Evolutionary conservation across 1,284 basidiomycete genomes (phyloP).

Genomic region (Microbotryum saponariae): DNA sequence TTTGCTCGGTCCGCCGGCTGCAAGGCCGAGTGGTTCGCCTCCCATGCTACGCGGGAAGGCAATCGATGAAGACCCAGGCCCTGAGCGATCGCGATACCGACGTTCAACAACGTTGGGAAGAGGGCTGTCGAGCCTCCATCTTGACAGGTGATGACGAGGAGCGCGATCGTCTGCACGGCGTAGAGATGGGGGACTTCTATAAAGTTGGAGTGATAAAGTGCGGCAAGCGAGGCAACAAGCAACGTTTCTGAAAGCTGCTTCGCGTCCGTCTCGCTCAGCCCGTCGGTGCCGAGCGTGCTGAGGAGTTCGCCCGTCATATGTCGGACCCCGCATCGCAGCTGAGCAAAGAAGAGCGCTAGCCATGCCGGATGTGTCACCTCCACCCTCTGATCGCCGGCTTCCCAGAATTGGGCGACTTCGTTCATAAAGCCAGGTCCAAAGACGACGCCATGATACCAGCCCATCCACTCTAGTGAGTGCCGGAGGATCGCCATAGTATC

Average conservation of each 20-base stretch:
- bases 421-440: neutral
- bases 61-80: slow-evolving; percentile 26
- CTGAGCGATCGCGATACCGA: slow-evolving; percentile 29
- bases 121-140: slow-evolving; percentile 18
- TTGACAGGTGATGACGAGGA: slow-evolving; percentile 24
- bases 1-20: slow-evolving; percentile 7
- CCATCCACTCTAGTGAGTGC: neutral
- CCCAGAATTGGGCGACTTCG: slow-evolving; percentile 16
- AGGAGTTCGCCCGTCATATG: neutral
- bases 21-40: neutral
- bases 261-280: slow-evolving; percentile 12
- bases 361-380: slow-evolving; percentile 14
- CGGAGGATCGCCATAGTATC: slow-evolving; percentile 1
- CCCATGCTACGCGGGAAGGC: slow-evolving; percentile 13
- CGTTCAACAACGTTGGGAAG: slow-evolving; percentile 27
- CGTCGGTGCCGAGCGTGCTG: slow-evolving; percentile 11
- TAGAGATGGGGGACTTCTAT: slow-evolving; percentile 21
- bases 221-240: slow-evolving; percentile 14
- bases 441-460: slow-evolving; percentile 3
- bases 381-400: slow-evolving; percentile 4
- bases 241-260: slow-evolving; percentile 9
- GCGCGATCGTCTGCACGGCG: slow-evolving; percentile 22
- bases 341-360: slow-evolving; percentile 27
- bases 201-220: slow-evolving; percentile 25
- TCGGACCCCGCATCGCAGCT: slow-evolving; percentile 22